A percentile compares a stretch with the other conserved stretches of the same genome.
phyloP scores from a whole-genome alignment of 192 early-diverging fungal species.

The Backusella mclennaniae region DNA sequence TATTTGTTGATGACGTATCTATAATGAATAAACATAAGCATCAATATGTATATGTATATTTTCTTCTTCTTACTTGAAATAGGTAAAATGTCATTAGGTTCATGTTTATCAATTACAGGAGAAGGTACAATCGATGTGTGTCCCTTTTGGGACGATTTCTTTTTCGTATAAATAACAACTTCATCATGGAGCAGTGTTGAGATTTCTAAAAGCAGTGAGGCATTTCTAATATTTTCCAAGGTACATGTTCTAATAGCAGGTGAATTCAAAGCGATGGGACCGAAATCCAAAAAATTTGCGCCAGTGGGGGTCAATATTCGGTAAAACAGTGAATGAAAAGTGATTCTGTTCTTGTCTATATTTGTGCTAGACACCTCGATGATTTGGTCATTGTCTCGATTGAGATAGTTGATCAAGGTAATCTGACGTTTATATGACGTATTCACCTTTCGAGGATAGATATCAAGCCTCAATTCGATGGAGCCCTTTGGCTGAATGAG shows the following conservation, averaged over 20 bases:
- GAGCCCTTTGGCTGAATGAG: conserved; percentile 75
- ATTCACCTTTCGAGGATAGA: conserved; percentile 96
- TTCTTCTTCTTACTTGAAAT: not conserved
- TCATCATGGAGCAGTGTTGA: conserved; percentile 42
- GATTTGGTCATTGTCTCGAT: conserved; percentile 84
- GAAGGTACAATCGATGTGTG: not conserved
- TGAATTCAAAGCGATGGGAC: conserved; percentile 77
- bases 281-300: conserved; percentile 94
- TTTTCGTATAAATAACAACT: conserved; percentile 30
- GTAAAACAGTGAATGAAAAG: conserved; percentile 96
- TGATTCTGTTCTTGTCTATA: conserved; percentile 91
- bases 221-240: conserved; percentile 78
- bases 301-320: conserved; percentile 77
- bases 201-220: conserved; percentile 41
- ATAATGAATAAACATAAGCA: not conserved
- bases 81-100: not conserved
- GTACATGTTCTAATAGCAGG: conserved; percentile 71
- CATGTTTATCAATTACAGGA: not conserved
- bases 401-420: conserved; percentile 85
- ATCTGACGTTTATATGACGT: conserved; percentile 94
- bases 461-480: conserved; percentile 82
- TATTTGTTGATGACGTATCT: not conserved
- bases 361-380: conserved; percentile 93
- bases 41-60: not conserved
- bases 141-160: conserved; percentile 18